phyloP scores from a whole-genome alignment of 2,329 filamentous ascomycete species.

The Sporothrix euskadiensis region DNA sequence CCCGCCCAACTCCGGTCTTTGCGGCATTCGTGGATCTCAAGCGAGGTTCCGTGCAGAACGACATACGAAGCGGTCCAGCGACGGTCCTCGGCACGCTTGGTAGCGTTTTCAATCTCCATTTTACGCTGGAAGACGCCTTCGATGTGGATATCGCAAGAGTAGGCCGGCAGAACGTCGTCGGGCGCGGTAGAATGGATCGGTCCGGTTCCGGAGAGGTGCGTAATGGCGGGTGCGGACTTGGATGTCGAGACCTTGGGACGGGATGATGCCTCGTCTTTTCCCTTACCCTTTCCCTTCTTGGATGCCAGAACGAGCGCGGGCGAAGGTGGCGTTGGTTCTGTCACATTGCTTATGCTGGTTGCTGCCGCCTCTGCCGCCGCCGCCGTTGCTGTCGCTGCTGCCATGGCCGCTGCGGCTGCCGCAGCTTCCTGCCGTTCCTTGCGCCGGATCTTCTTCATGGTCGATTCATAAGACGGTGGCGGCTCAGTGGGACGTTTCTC shows the following conservation, averaged over 20 bases:
- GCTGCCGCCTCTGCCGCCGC: not conserved
- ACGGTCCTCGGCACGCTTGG: conserved; percentile 61
- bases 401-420: not conserved
- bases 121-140: conserved; percentile 63
- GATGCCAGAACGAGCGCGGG: not conserved
- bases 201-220: not conserved
- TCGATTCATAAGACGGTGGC: conserved; percentile 50
- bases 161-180: conserved; percentile 54
- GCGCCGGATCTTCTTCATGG: conserved; percentile 37
- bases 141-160: conserved; percentile 57
- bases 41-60: conserved; percentile 66
- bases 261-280: conserved; percentile 25
- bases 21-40: conserved; percentile 66
- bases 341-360: not conserved
- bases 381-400: not conserved
- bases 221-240: not conserved
- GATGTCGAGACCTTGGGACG: not conserved
- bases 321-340: conserved; percentile 10
- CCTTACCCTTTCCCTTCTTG: conserved; percentile 28
- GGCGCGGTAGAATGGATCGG: not conserved
- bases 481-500: conserved; percentile 47
- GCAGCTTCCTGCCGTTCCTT: conserved; percentile 31
- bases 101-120: conserved; percentile 66
- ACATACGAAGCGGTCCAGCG: conserved; percentile 66
- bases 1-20: conserved; percentile 53